Evolutionary conservation across 768 basidiomycete genomes (phyloP).

Genomic region (Psilocybe subaeruginosa): DNA sequence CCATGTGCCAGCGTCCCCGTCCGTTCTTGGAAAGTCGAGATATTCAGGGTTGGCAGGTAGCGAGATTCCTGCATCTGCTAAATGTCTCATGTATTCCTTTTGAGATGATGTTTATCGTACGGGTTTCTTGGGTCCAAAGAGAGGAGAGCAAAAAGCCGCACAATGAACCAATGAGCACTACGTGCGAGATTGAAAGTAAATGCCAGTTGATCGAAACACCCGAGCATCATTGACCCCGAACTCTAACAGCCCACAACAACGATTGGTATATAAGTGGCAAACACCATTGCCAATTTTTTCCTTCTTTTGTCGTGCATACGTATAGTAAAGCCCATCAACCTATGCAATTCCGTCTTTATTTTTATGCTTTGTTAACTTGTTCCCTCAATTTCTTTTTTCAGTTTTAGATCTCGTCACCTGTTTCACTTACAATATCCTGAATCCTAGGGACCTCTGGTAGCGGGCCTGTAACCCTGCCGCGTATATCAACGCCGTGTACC

Average conservation of each 20-base stretch:
- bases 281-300: no score
- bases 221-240: neutral
- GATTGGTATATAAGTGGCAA: no score
- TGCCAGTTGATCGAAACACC: neutral
- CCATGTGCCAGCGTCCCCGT: constrained; percentile 58
- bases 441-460: no score
- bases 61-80: constrained; percentile 25
- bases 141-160: neutral
- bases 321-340: neutral
- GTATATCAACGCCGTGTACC: constrained; percentile 67
- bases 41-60: constrained; percentile 58
- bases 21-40: constrained; percentile 63
- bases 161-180: no score
- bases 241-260: neutral
- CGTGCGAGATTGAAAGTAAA: neutral
- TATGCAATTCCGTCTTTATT: neutral
- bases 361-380: neutral
- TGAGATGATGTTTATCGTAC: neutral
- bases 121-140: neutral
- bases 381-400: neutral
- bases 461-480: constrained; percentile 35
- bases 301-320: no score
- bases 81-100: constrained; percentile 19
- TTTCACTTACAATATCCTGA: neutral
- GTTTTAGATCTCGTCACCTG: neutral